Percentiles rank a stretch among this genome's conserved stretches.
phyloP scores from a whole-genome alignment of 2,329 filamentous ascomycete species.

The Lachnellula occidentalis region DNA sequence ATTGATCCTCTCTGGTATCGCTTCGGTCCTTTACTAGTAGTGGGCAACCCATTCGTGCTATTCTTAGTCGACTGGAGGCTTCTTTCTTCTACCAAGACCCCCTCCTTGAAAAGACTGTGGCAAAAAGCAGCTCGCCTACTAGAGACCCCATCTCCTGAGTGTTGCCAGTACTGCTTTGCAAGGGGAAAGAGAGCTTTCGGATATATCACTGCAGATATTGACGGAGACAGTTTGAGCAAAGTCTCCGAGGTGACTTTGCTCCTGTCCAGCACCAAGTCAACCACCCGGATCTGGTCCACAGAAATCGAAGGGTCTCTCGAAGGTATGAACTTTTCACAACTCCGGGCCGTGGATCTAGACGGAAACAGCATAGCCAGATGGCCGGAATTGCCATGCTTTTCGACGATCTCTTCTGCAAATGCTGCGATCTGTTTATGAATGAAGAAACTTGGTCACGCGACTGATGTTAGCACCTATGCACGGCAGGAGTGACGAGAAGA shows the following conservation, averaged over 20 bases:
- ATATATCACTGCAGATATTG: slow-evolving; percentile 67
- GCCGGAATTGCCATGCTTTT: slow-evolving; percentile 54
- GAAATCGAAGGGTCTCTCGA: slow-evolving; percentile 50
- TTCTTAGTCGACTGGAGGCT: slow-evolving; percentile 22
- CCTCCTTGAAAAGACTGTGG: slow-evolving; percentile 65
- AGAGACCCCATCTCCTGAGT: slow-evolving; percentile 87
- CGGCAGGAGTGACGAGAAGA: not conserved
- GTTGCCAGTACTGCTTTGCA: slow-evolving; percentile 97
- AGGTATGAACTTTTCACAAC: slow-evolving; percentile 70
- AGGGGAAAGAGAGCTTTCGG: slow-evolving; percentile 59
- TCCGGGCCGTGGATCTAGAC: slow-evolving; percentile 59
- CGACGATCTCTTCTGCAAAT: slow-evolving; percentile 63
- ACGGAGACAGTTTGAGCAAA: slow-evolving; percentile 51
- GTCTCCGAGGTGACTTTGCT: slow-evolving; percentile 46
- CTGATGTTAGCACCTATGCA: slow-evolving; percentile 15
- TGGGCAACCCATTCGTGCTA: slow-evolving; percentile 19
- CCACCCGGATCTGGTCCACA: slow-evolving; percentile 43
- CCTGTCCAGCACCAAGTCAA: slow-evolving; percentile 60
- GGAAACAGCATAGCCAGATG: slow-evolving; percentile 81
- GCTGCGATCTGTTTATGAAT: slow-evolving; percentile 77
- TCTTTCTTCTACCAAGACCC: slow-evolving; percentile 50
- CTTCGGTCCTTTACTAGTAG: slow-evolving; percentile 60
- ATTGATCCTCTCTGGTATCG: slow-evolving; percentile 66
- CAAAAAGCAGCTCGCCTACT: slow-evolving; percentile 91
- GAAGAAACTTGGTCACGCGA: slow-evolving; percentile 63